A percentile compares a stretch with the other conserved stretches of the same genome.
phyloP scores from a whole-genome alignment of 257 asterid species.

The Solanum tarijense region DNA sequence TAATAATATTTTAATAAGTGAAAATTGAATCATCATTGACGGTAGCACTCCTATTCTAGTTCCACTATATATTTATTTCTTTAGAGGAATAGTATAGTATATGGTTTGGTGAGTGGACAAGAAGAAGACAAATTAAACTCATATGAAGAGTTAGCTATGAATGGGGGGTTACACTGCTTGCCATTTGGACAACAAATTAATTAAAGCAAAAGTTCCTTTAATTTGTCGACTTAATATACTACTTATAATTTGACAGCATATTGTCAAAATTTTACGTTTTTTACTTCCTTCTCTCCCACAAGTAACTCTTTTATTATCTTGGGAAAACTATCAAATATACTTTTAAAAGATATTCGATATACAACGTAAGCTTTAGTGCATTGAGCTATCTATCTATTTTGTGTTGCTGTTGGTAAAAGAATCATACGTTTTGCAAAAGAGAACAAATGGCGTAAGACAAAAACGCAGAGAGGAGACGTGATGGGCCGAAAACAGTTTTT shows the following conservation, averaged over 20 bases:
- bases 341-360: no score
- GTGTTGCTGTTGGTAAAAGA: neutral
- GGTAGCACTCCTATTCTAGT: neutral
- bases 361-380: no score
- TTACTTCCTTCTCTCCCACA: neutral
- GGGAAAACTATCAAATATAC: neutral
- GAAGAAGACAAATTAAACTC: neutral
- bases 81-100: neutral
- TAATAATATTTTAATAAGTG: no score
- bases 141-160: neutral
- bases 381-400: no score
- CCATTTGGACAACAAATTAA: neutral
- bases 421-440: neutral
- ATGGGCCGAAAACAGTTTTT: neutral
- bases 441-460: neutral
- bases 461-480: neutral
- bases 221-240: neutral
- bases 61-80: neutral
- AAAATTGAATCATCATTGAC: neutral
- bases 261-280: neutral
- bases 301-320: neutral
- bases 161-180: neutral
- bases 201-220: neutral
- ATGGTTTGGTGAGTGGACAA: neutral
- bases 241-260: neutral